Evolutionary conservation across 345 rosid genomes (phyloP).

Genomic region (Acer negundo): DNA sequence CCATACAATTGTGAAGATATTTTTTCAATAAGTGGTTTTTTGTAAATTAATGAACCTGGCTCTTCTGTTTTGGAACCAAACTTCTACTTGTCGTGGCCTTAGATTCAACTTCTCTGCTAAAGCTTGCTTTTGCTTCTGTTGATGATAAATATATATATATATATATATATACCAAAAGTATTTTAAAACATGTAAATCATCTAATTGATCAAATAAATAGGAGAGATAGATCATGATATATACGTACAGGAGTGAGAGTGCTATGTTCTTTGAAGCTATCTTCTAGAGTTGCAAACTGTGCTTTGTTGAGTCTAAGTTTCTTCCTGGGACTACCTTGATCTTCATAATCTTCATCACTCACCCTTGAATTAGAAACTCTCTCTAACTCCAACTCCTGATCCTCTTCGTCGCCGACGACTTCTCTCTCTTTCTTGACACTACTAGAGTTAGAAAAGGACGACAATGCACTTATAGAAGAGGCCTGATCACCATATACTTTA

Average conservation of each 20-base stretch:
- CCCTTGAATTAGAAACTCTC: constrained; percentile 35
- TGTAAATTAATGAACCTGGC: constrained; percentile 50
- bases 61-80: constrained; percentile 84
- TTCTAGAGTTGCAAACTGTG: constrained; percentile 45
- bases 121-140: constrained; percentile 60
- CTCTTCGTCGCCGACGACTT: constrained; percentile 26
- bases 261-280: constrained; percentile 51
- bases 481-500: constrained; percentile 27
- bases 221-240: constrained; percentile 16
- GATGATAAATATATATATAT: too few relatives aligned
- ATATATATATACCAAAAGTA: neutral
- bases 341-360: constrained; percentile 43
- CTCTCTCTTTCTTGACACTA: constrained; percentile 40
- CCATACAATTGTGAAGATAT: neutral
- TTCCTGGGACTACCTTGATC: constrained; percentile 45
- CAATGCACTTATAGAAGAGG: constrained; percentile 35
- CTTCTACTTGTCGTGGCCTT: constrained; percentile 77
- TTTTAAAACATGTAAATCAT: neutral
- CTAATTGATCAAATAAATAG: neutral
- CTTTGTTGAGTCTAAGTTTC: constrained; percentile 55
- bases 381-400: constrained; percentile 30
- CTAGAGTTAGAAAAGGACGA: constrained; percentile 41
- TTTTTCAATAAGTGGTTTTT: constrained; percentile 4
- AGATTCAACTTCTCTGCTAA: constrained; percentile 63
- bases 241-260: constrained; percentile 62